Conservation (phyloP, 345 rosid genomes). For the Moricandia arvensis region DNA sequence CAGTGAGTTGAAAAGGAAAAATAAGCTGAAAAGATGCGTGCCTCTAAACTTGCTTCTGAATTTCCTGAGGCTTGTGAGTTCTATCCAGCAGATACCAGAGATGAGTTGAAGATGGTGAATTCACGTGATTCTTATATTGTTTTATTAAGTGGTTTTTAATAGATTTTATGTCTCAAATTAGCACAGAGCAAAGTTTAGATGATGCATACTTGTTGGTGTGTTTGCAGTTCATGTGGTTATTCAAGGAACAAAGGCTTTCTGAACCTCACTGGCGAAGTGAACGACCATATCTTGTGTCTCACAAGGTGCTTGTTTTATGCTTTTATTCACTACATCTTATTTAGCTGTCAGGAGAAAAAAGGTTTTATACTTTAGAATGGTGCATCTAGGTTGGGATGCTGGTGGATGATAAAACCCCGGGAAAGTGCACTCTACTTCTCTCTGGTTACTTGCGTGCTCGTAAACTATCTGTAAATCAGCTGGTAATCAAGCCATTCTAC, state of each 20-base stretch:
- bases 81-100: constrained; percentile 82
- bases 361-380: background rate
- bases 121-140: background rate
- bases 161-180: background rate
- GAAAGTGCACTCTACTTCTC: constrained; percentile 62
- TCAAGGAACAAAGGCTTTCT: constrained; percentile 78
- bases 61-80: constrained; percentile 89
- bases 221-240: constrained; percentile 82
- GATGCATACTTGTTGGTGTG: constrained; percentile 2
- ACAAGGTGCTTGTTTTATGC: constrained; percentile 49
- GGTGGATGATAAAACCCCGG: constrained; percentile 49
- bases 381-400: constrained; percentile 54
- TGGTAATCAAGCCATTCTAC: constrained; percentile 49
- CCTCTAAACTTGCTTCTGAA: constrained; percentile 62
- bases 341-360: background rate
- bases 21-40: constrained; percentile 26
- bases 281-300: constrained; percentile 70
- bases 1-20: no score
- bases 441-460: constrained; percentile 74
- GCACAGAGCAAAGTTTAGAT: background rate
- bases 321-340: background rate
- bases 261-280: constrained; percentile 87
- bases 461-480: constrained; percentile 74
- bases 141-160: background rate
- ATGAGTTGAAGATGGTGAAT: constrained; percentile 84